Evolutionary conservation across 2,329 filamentous ascomycete genomes (phyloP), one percentile per base, ranked within the genome.

Genomic region (Xenosphaeropsis pyriputrescens): DNA sequence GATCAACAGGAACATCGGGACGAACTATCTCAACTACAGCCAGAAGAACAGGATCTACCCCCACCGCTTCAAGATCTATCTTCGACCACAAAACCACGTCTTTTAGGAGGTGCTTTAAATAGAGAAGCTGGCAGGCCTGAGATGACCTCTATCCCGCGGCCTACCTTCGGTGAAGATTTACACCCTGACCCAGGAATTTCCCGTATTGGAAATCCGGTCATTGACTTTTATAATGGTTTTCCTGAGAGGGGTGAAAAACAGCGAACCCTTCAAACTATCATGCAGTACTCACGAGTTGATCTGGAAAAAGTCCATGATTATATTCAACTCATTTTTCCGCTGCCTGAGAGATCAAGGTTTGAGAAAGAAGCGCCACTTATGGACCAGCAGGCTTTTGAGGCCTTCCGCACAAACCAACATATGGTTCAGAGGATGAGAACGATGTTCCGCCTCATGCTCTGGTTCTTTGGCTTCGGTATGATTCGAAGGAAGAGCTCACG

Each of bases 261-360:
- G 15, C 62, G 67, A 19, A 62, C 52, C 4, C 58, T 71, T 2
- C 48, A 60, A 5, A 48, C 64, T 2, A 68, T 73, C 9, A 52
- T 73, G 6, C 37, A 37, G 1, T 70, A 63, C 60, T 30, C 43
- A 5, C 56, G 63, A 40, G 36, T 35, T 1, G 44, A 52, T 6
- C 58, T 74, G 0, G 68, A 73, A 43, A 29, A 31, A 18, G 35
- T 49, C 41, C 71, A 74, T 47, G 60, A 73, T 48, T 75, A 67
- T 48, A 70, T 75, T 39, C 70, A 74, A 42, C 61, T 61, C 39
- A 49, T 75, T 2, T 75, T 75, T 45, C 71, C 71, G 3, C 57
- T 73, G 1, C 67, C 69, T 2, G 69, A 72, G 40, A 50, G 47
- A 8, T 69, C 63, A 1, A 50, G 51, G 3, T 60, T 62, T 50